Evolutionary conservation across 1,139 yeast species (phyloP).

Genomic region (Magnusiomyces ingens): DNA sequence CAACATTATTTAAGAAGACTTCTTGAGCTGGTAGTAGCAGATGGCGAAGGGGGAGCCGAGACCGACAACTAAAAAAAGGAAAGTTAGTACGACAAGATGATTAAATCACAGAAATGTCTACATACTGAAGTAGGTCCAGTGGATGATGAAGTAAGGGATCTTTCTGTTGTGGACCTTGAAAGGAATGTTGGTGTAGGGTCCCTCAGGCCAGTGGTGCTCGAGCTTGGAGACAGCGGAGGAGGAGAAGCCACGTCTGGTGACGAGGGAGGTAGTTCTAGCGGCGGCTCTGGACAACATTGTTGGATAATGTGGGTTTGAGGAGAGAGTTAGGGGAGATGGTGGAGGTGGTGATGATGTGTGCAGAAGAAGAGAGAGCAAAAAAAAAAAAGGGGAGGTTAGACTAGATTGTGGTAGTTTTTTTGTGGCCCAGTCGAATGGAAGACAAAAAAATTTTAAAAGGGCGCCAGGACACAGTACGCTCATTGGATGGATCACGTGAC

Average conservation of each 20-base stretch:
- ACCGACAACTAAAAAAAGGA: conserved; percentile 23
- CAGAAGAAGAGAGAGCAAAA: conserved; percentile 3
- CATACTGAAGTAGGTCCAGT: conserved; percentile 69
- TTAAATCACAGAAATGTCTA: conserved; percentile 10
- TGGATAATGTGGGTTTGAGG: not conserved
- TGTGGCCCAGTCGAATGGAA: not conserved
- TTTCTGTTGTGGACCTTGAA: conserved; percentile 89
- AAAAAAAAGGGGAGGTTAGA: conserved; percentile 3
- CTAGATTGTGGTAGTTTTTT: not conserved
- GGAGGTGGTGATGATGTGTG: conserved; percentile 1
- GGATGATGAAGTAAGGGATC: conserved; percentile 76
- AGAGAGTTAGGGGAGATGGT: not conserved
- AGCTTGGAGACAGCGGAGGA: conserved; percentile 27
- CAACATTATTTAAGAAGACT: conserved; percentile 21
- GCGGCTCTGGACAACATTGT: conserved; percentile 22
- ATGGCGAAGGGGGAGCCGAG: conserved; percentile 36
- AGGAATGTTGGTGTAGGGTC: conserved; percentile 87
- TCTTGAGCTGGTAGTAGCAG: conserved; percentile 34
- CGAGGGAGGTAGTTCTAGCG: conserved; percentile 20
- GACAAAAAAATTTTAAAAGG: not conserved
- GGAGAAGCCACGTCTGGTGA: conserved; percentile 30
- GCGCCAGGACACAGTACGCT: not conserved
- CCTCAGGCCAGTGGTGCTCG: conserved; percentile 57
- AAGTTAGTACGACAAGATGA: not conserved
- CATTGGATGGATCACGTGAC: too few species aligned